phyloP scores from a whole-genome alignment of 2,329 filamentous ascomycete species.

The Neospermospora avenae region DNA sequence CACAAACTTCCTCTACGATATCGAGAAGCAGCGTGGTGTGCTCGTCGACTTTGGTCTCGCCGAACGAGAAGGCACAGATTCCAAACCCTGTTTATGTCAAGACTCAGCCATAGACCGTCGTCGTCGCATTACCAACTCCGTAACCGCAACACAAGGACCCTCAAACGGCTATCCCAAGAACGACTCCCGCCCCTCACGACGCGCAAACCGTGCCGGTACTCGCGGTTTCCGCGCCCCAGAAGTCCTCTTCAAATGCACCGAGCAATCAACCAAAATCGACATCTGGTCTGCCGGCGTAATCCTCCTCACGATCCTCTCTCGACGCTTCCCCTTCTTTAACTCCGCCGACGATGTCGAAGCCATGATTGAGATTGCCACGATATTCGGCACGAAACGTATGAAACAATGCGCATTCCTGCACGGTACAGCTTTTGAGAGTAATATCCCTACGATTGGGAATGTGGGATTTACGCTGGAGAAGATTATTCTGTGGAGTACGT shows the following conservation, averaged over 20 bases:
- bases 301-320: constrained; percentile 86
- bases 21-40: constrained; percentile 74
- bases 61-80: constrained; percentile 75
- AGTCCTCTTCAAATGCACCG: constrained; percentile 94
- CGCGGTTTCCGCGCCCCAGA: constrained; percentile 94
- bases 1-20: constrained; percentile 95
- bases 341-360: constrained; percentile 97
- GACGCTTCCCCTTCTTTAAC: constrained; percentile 97
- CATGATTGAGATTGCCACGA: constrained; percentile 94
- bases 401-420: constrained; percentile 77
- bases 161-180: constrained; percentile 79
- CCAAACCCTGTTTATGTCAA: constrained; percentile 78
- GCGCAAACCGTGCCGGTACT: constrained; percentile 92
- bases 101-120: constrained; percentile 61
- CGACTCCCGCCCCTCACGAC: constrained; percentile 80
- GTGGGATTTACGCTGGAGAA: constrained; percentile 86
- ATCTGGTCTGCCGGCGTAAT: constrained; percentile 98
- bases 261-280: constrained; percentile 90
- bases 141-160: constrained; percentile 50
- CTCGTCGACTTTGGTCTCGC: constrained; percentile 99
- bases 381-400: constrained; percentile 87
- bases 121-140: constrained; percentile 55
- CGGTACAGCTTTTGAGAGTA: constrained; percentile 89
- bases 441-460: constrained; percentile 83
- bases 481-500: constrained; percentile 93